A percentile compares a stretch with the other conserved stretches of the same genome.
Conservation (phyloP, 2,329 filamentous ascomycete genomes). For the Cladosporium sp. region DNA sequence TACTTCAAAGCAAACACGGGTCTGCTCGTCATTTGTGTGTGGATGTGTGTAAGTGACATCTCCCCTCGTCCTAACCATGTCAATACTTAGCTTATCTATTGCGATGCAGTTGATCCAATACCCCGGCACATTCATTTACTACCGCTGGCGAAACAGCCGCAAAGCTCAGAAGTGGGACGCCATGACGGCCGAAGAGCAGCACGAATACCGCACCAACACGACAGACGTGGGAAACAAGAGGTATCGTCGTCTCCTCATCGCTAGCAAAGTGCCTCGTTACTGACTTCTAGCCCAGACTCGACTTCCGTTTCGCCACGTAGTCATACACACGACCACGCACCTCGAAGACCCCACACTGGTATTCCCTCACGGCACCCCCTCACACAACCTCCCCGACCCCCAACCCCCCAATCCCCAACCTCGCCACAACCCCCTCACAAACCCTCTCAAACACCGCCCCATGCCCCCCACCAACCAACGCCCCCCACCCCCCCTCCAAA, state of each 20-base stretch:
- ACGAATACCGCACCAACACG: background rate
- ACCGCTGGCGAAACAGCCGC: background rate
- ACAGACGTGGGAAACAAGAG: background rate
- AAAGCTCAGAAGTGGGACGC: background rate
- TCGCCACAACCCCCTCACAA: background rate
- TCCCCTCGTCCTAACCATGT: no score
- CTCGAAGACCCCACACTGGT: no score
- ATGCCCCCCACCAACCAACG: background rate
- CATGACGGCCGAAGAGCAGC: background rate
- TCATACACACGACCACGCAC: no score
- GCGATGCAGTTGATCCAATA: background rate
- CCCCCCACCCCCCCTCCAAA: conserved; percentile 2
- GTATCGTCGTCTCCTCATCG: background rate
- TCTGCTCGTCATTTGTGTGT: background rate
- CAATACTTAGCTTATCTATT: no score
- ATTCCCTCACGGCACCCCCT: no score
- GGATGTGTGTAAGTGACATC: background rate
- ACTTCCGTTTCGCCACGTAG: background rate
- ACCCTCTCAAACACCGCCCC: background rate
- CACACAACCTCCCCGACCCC: background rate
- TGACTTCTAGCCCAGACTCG: background rate
- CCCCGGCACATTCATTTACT: background rate
- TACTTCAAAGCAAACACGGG: background rate
- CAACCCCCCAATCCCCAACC: background rate
- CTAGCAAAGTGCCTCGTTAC: background rate